Evolutionary conservation across 2,329 filamentous ascomycete genomes (phyloP), one percentile per base, ranked within the genome.

Genomic region (Ceratocystis albifundus): DNA sequence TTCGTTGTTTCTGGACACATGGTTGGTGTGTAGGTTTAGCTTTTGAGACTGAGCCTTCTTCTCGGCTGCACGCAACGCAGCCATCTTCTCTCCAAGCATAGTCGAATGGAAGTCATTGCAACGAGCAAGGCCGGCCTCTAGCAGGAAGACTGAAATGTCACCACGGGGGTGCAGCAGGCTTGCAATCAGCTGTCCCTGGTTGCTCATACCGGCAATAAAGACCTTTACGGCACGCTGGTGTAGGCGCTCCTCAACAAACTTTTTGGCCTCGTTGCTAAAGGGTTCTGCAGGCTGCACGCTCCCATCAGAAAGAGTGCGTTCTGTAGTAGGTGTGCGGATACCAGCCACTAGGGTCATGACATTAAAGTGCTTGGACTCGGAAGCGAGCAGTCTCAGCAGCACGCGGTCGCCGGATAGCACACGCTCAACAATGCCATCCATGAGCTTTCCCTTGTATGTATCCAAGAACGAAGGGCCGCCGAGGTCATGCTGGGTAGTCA

Each of bases 51-150:
- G 91, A 3, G 94, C 94, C 67, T 83, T 79, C 75, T 89, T 93
- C 78, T 99, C 94, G 1, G 94, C 92, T 70, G 89, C 84, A 69
- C 94, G 86, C 67, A 97, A 84, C 67, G 83, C 76, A 53, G 88
- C 86, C 94, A 99, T 99, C 72, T 93, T 89, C 62, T 84, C 79
- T 57, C 94, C 94, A 10, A 99, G 83, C 78, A 96, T 81, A 48
- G 91, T 95, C 0, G 93, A 96, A 78, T 99, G 94, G 77, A 94
- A 92, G 76, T 99, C 94, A 70, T 92, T 91, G 79, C 93, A 97
- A 72, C 90, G 84, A 50, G 93, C 94, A 66, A 97, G 81, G 71
- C 94, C 94, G 65, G 91, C 89, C 72, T 93, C 86, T 57, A 99
- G 84, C 55, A 99, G 77, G 75, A 96, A 95, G 70, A 89, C 90